Percentiles rank a stretch among this genome's conserved stretches.
These are phyloP conservation scores for Cucurbita maxima DNA, from an alignment of 306 rosid species.

Conservation along the genomic window DNA sequence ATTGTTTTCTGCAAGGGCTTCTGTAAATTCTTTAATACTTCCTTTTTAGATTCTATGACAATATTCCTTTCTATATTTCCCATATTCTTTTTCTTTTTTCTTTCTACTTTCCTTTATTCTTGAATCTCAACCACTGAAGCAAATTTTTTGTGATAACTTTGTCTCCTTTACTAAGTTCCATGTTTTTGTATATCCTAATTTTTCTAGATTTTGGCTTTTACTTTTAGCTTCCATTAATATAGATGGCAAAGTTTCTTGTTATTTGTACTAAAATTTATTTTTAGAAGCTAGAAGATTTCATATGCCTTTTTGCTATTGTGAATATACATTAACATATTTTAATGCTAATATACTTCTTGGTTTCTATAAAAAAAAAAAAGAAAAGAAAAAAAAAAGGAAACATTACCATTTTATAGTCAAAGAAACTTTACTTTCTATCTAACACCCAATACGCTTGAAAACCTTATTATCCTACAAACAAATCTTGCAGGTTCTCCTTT, in stretches of 20 bases:
- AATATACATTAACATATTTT: neutral
- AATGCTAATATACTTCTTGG: neutral
- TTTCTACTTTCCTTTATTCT: neutral
- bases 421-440: neutral
- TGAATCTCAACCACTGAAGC: neutral
- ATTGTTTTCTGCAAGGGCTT: conserved; percentile 6
- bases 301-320: neutral
- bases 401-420: neutral
- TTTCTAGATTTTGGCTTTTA: neutral
- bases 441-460: neutral
- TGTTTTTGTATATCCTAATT: neutral
- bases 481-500: conserved; percentile 59
- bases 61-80: neutral
- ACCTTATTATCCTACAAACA: neutral
- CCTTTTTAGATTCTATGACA: neutral
- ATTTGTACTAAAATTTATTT: neutral
- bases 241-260: neutral
- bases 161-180: neutral
- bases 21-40: neutral
- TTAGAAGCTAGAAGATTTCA: neutral
- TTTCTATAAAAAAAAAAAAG: neutral
- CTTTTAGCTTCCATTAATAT: neutral
- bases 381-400: neutral
- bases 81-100: neutral
- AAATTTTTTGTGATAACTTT: neutral